Evolutionary conservation across 2,329 filamentous ascomycete species (phyloP).

Genomic region (Talaromyces sp.): DNA sequence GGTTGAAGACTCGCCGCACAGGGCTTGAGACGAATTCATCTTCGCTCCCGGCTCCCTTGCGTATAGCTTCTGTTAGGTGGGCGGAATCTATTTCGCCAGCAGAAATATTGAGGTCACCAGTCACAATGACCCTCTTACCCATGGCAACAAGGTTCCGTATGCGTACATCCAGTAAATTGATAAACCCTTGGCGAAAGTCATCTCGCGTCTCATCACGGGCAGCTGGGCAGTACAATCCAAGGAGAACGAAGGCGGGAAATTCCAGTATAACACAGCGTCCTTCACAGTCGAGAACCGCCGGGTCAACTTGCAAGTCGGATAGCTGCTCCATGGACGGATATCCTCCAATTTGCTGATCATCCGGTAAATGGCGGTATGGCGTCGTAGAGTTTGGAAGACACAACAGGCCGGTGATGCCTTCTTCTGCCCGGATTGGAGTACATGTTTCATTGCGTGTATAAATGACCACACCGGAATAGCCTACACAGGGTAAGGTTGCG

Average conservation of each 20-base stretch:
- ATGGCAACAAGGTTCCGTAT: conserved; percentile 74
- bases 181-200: conserved; percentile 74
- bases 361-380: conserved; percentile 68
- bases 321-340: conserved; percentile 72
- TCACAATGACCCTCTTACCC: conserved; percentile 80
- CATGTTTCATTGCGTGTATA: conserved; percentile 87
- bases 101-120: conserved; percentile 83
- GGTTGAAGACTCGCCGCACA: conserved; percentile 74
- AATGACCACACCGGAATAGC: conserved; percentile 92
- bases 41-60: conserved; percentile 62
- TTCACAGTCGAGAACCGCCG: conserved; percentile 74
- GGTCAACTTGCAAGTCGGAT: conserved; percentile 57
- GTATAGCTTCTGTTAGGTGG: conserved; percentile 64
- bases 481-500: conserved; percentile 43
- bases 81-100: conserved; percentile 68
- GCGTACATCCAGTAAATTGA: conserved; percentile 72
- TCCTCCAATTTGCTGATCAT: conserved; percentile 74
- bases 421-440: conserved; percentile 81
- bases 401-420: conserved; percentile 82
- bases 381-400: conserved; percentile 65
- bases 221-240: conserved; percentile 89
- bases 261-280: conserved; percentile 87
- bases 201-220: conserved; percentile 78
- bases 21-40: conserved; percentile 69
- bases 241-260: conserved; percentile 88